phyloP scores from a whole-genome alignment of 345 rosid genomes.

The Luvunga scandens region DNA sequence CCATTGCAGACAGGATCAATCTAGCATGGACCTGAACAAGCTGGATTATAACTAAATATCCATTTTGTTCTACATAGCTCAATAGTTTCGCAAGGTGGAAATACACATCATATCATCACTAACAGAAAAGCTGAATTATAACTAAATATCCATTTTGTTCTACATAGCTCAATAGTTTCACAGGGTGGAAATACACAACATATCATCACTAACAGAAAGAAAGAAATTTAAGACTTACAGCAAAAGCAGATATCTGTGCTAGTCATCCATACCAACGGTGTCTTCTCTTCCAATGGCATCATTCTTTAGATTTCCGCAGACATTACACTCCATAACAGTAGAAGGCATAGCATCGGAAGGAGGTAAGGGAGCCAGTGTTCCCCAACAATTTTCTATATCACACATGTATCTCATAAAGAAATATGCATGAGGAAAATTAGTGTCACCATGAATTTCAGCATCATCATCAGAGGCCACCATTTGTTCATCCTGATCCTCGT shows the following conservation, averaged over 20 bases:
- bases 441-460: conserved; percentile 16
- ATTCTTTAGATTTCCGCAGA: conserved; percentile 64
- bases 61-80: neutral
- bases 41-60: neutral
- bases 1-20: neutral
- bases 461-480: conserved; percentile 29
- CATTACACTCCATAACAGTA: conserved; percentile 73
- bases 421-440: conserved; percentile 76
- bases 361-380: conserved; percentile 77
- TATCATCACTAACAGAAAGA: neutral
- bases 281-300: conserved; percentile 29
- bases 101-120: neutral
- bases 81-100: neutral
- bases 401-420: conserved; percentile 85
- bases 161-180: neutral
- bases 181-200: neutral
- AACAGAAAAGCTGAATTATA: neutral
- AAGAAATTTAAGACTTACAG: neutral
- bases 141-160: neutral
- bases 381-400: conserved; percentile 56
- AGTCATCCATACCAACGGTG: conserved; percentile 18
- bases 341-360: conserved; percentile 35
- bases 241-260: neutral
- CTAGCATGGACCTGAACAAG: neutral
- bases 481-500: conserved; percentile 40